Evolutionary conservation across 192 early-diverging fungal genomes (phyloP).

Genomic region (Spizellomyces punctatus): DNA sequence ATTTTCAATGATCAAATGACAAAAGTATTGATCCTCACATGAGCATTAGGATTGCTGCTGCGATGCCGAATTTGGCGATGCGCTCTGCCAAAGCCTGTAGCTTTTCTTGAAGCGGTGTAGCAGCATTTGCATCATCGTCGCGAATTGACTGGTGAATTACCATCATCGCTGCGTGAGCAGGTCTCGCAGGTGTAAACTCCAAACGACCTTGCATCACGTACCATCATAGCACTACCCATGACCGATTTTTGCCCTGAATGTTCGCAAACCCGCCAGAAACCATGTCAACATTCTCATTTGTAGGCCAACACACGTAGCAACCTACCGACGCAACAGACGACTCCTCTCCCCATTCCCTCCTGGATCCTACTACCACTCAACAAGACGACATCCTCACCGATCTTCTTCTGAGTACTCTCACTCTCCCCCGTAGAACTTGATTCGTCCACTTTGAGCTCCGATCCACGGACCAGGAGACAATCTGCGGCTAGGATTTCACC

Average conservation of each 20-base stretch:
- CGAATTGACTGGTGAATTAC: neutral
- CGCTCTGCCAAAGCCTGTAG: constrained; percentile 84
- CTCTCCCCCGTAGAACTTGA: constrained; percentile 89
- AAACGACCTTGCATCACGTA: neutral
- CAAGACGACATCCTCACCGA: neutral
- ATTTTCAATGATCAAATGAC: neutral
- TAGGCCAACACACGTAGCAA: too few species aligned
- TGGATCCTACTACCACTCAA: neutral
- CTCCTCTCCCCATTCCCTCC: neutral
- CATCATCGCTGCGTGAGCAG: neutral
- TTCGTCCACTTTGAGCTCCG: constrained; percentile 85
- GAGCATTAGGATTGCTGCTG: constrained; percentile 83
- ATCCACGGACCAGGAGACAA: constrained; percentile 73
- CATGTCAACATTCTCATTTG: too few species aligned
- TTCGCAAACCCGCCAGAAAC: too few species aligned
- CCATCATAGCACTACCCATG: constrained; percentile 9
- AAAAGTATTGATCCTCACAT: constrained; percentile 68
- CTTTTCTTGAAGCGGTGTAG: constrained; percentile 81
- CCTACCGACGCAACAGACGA: neutral
- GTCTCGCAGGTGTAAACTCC: neutral
- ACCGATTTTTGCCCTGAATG: neutral
- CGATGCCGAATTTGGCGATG: constrained; percentile 89
- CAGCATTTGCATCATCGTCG: neutral
- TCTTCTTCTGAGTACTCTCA: constrained; percentile 72
- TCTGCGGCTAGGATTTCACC: constrained; percentile 95